Base-by-base conservation (phyloP, 768 basidiomycete genomes). In the Guyanaporus albipodus region DNA sequence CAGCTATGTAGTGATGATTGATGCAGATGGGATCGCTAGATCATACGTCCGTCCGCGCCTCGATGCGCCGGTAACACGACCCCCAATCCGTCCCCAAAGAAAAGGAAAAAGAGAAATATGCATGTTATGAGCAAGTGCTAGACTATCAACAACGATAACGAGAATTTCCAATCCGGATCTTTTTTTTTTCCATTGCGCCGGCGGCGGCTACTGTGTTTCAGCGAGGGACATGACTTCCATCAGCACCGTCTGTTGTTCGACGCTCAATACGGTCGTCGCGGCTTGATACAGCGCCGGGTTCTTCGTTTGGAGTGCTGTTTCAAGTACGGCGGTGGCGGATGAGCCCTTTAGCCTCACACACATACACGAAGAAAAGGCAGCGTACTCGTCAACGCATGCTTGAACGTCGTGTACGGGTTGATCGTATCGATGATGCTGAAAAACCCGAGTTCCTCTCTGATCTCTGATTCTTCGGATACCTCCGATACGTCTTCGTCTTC, bases 171-270 rank as follows among this genome's bases (percentile, higher is more conserved):
- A 32, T 32, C 31, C 31, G 15, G 3, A 23, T 18, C 15, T 8
- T 4, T 8, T 11, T 3, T 17, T 7, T 11, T 12, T 39, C 46
- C 19, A 56, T 52, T 59, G 44, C 2, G 49, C 28, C 22, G 42
- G 46, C n/a, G 29, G n/a, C n/a, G n/a, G 45, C 22, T 53, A 58
- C 17, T 56, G 59, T 11, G 54, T 22, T 54, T 85, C 84, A 23
- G 87, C 87, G 60, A 77, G 71, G 42, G 76, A 73, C 86, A 91
- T 88, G 49, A 90, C 79, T 60, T 92, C 89, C 86, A 91, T 91
- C 46, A 91, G 74, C 44, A 83, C 59, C 2, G 86, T 85, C 63
- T 89, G 88, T 56, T 86, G 83, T 19, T 91, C 89, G 34, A 86
- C 73, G 45, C 72, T 74, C 53, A 92, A 74, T 21, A 71, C 71